Percentiles rank a stretch among this genome's conserved stretches.
Conservation (phyloP, 495 filamentous ascomycete species). For the Penicillium flavigenum region DNA sequence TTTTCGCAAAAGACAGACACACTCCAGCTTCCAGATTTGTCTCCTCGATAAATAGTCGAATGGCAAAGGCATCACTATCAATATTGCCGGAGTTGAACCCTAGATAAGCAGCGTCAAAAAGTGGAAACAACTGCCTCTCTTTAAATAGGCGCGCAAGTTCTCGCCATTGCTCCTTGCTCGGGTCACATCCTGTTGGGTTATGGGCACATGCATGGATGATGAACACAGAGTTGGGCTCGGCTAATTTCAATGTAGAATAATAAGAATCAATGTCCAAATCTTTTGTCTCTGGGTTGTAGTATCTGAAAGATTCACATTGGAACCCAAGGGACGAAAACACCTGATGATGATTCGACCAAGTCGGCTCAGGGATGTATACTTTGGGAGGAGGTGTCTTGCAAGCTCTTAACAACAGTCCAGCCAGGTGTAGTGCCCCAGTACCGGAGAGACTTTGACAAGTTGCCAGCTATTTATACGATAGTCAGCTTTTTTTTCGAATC, state of each 20-base stretch:
- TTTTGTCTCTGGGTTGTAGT: constrained; percentile 26
- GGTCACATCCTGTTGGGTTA: constrained; percentile 49
- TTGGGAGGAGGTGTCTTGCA: constrained; percentile 20
- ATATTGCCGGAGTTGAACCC: constrained; percentile 44
- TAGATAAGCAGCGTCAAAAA: constrained; percentile 49
- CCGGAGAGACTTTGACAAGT: constrained; percentile 74
- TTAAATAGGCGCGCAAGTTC: constrained; percentile 35
- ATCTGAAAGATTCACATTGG: constrained; percentile 24
- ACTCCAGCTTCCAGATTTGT: constrained; percentile 31
- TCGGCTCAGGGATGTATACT: constrained; percentile 35
- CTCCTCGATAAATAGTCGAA: constrained; percentile 38
- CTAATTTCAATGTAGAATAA: constrained; percentile 16
- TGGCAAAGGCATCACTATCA: constrained; percentile 44
- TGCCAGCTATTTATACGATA: constrained; percentile 20
- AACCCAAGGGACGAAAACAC: constrained; percentile 38
- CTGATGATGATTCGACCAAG: constrained; percentile 44
- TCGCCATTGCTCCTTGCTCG: constrained; percentile 42
- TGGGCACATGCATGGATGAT: constrained; percentile 50
- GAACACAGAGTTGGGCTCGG: constrained; percentile 31
- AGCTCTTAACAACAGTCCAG: constrained; percentile 68
- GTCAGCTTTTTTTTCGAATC: not conserved
- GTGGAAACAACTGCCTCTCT: constrained; percentile 33
- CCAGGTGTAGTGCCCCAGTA: constrained; percentile 80
- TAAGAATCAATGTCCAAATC: constrained; percentile 27
- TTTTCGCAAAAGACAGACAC: constrained; percentile 47